These are phyloP conservation scores for Penicillium sp. DNA, from an alignment of 2,329 filamentous ascomycete species.

Conservation along the genomic window DNA sequence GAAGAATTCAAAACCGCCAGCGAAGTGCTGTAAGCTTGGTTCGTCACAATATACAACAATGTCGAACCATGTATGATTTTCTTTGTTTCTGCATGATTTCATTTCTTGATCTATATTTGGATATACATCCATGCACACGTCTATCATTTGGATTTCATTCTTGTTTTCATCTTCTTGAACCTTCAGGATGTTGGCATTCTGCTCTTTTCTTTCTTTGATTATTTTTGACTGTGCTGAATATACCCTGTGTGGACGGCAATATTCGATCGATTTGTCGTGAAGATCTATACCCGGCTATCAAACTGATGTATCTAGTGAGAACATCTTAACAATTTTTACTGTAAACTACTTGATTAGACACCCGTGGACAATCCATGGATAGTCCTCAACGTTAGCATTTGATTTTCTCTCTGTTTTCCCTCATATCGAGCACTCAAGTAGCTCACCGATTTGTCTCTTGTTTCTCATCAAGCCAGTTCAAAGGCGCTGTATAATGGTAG, in stretches of 20 bases:
- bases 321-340: background rate
- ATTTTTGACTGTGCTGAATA: background rate
- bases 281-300: background rate
- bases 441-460: too few species aligned
- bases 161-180: background rate
- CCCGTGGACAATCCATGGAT: too few species aligned
- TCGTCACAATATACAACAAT: background rate
- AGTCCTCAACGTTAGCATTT: too few species aligned
- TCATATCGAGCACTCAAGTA: too few species aligned
- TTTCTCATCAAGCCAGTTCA: too few species aligned
- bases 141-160: background rate
- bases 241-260: background rate
- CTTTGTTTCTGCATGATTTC: background rate
- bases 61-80: background rate
- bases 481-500: too few species aligned
- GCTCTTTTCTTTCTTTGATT: background rate
- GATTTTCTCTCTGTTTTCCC: too few species aligned
- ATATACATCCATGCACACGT: background rate
- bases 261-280: background rate
- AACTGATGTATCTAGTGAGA: background rate
- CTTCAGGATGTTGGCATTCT: background rate
- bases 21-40: conserved; percentile 9
- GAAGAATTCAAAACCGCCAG: conserved; percentile 34
- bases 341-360: too few species aligned
- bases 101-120: background rate